phyloP scores from a whole-genome alignment of 2,329 filamentous ascomycete species.

The Stemphylium beticola region DNA sequence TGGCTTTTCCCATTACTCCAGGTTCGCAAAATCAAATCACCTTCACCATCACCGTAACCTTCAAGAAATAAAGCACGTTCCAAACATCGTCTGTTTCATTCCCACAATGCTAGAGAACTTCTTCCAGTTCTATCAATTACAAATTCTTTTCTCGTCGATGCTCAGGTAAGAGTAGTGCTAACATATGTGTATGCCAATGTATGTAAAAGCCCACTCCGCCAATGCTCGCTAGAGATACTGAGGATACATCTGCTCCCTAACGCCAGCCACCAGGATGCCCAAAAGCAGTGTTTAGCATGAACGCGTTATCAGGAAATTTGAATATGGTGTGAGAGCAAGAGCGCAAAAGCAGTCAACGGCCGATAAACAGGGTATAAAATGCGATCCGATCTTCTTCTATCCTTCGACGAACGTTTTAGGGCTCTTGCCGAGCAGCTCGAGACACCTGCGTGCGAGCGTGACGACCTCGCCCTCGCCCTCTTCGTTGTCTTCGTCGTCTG shows the following conservation, averaged over 20 bases:
- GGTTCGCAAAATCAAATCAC: neutral
- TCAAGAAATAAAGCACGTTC: neutral
- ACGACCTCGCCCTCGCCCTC: slow-evolving; percentile 94
- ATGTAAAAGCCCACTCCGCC: slow-evolving; percentile 43
- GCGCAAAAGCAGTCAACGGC: slow-evolving; percentile 21
- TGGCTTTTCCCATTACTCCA: neutral
- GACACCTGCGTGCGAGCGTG: slow-evolving; percentile 84
- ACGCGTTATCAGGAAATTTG: slow-evolving; percentile 34
- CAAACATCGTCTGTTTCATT: slow-evolving; percentile 13
- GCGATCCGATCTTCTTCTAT: slow-evolving; percentile 49
- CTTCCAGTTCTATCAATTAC: slow-evolving; percentile 35
- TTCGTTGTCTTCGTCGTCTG: slow-evolving; percentile 83
- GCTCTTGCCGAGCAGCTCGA: slow-evolving; percentile 82
- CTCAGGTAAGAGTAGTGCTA: slow-evolving; percentile 20
- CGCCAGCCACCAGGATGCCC: slow-evolving; percentile 31
- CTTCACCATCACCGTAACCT: neutral
- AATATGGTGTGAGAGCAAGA: slow-evolving; percentile 27
- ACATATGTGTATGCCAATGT: slow-evolving; percentile 43
- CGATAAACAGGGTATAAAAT: slow-evolving; percentile 33
- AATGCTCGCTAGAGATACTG: slow-evolving; percentile 50
- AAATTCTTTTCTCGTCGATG: slow-evolving; percentile 23
- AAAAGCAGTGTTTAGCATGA: slow-evolving; percentile 27
- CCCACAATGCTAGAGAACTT: slow-evolving; percentile 7
- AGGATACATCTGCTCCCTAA: slow-evolving; percentile 36
- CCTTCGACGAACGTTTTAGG: slow-evolving; percentile 85